A percentile compares a stretch with the other conserved stretches of the same genome.
Evolutionary conservation across 2,329 filamentous ascomycete species (phyloP).

Genomic region (Cucurbitaria berberidis): DNA sequence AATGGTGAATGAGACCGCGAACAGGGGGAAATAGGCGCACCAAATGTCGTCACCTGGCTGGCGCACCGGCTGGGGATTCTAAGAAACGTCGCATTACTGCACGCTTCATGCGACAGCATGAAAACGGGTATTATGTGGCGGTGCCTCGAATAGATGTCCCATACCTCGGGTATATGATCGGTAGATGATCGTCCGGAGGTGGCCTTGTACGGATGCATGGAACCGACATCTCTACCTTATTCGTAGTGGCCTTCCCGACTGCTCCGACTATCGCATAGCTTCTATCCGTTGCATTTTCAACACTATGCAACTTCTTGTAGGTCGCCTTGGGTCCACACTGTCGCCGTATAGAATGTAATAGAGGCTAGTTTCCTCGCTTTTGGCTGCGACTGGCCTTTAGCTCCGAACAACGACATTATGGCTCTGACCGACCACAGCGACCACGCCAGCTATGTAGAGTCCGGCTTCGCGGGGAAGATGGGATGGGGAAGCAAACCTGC

Average conservation of each 20-base stretch:
- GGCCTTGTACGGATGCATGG: constrained; percentile 26
- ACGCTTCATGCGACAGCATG: constrained; percentile 13
- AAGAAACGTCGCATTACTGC: constrained; percentile 14
- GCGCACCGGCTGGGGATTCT: constrained; percentile 12
- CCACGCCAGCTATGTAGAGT: constrained; percentile 33
- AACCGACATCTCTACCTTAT: constrained; percentile 25
- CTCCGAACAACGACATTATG: constrained; percentile 23
- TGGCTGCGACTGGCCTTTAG: constrained; percentile 11
- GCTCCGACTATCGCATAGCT: constrained; percentile 18
- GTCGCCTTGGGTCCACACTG: constrained; percentile 1
- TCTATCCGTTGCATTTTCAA: constrained; percentile 15
- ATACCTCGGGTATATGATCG: constrained; percentile 36
- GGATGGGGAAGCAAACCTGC: constrained; percentile 54
- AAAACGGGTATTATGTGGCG: constrained; percentile 21
- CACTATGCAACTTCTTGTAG: constrained; percentile 9
- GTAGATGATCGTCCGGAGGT: constrained; percentile 34
- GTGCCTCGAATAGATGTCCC: constrained; percentile 30
- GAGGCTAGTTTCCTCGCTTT: constrained; percentile 9
- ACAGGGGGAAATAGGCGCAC: constrained; percentile 13
- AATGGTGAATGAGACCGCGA: constrained; percentile 19
- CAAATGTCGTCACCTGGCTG: constrained; percentile 13
- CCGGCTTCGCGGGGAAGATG: constrained; percentile 52
- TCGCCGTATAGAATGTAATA: constrained; percentile 15
- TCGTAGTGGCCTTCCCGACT: constrained; percentile 16
- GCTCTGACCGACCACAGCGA: constrained; percentile 22